Evolutionary conservation across 108 stramenopile genomes (phyloP), one percentile per base, ranked within the genome.

Genomic region (Skeletonema costatum): DNA sequence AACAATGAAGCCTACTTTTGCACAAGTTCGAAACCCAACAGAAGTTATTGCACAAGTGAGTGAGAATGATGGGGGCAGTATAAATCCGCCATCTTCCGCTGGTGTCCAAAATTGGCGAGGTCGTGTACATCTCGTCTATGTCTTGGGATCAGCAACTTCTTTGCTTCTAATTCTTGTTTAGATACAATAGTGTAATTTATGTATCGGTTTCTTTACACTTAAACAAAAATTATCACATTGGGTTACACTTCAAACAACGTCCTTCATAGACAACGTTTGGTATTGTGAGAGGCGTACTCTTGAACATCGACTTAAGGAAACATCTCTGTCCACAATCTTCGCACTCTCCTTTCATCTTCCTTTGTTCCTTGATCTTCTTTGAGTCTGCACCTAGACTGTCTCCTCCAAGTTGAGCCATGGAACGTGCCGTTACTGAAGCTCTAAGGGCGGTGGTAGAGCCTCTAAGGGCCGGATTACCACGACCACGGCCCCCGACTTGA

Each of bases 331-430:
- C 77, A 71, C 77, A 78, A 9, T 50, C 46, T 65, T 51, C 41
- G 41, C 77, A 78, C 21, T 78, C 77, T 61, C 77, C 77, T 71
- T 53, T 78, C 70, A 78, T 44, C 41, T 78, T 70, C 39, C 73
- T 74, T 51, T 74, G 73, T 33, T 74, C 73, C 41, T 64, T 35
- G 19, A 65, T 12, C 39, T 74, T 76, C 48, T 63, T 69, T 67
- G 19, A 21, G 35, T 32, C 68, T 68, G 69, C 65, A 39, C 35
- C 61, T 48, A 53, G 68, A 32, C 70, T 68, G 32, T 78, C 77
- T 38, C 77, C 77, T 2, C 77, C 77, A 30, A 71, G 44, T 5
- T 59, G 60, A 17, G 70, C 70, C 77, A 78, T 78, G 14, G 33
- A 56, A 32, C 53, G 69, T 58, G 77, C 64, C 2, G 70, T 66